Conservation (phyloP, 805 yeast genomes). For the Cyberlindnera saturnus region DNA sequence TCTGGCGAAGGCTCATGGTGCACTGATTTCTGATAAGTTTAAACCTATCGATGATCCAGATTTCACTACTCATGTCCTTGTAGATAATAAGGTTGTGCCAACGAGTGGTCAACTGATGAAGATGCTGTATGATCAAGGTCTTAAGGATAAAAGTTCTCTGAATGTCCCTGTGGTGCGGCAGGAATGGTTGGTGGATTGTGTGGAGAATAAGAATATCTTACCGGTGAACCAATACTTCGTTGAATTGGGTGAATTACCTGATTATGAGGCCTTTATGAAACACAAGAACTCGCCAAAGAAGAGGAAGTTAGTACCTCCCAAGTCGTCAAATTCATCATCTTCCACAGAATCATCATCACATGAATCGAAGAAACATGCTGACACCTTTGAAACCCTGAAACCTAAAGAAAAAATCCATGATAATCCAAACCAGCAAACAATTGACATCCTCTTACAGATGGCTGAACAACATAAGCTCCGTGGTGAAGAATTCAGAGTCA, state of each 20-base stretch:
- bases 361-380: background rate
- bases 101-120: slow-evolving; percentile 7
- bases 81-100: slow-evolving; percentile 12
- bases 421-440: slow-evolving; percentile 20
- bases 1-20: slow-evolving; percentile 17
- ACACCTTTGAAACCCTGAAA: background rate
- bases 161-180: slow-evolving; percentile 10
- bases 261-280: background rate
- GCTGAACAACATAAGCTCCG: slow-evolving; percentile 14
- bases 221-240: slow-evolving; percentile 5
- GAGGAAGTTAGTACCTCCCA: background rate
- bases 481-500: slow-evolving; percentile 33
- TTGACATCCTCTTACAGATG: slow-evolving; percentile 16
- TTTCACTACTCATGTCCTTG: slow-evolving; percentile 16
- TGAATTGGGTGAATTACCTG: slow-evolving; percentile 1
- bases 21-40: slow-evolving; percentile 7
- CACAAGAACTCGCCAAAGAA: slow-evolving; percentile 1
- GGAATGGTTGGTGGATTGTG: slow-evolving; percentile 19
- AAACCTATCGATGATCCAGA: background rate
- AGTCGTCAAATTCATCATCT: background rate
- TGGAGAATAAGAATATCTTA: slow-evolving; percentile 6
- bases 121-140: slow-evolving; percentile 2
- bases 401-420: background rate
- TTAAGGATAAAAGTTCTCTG: background rate
- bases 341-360: background rate